Evolutionary conservation across 2,329 filamentous ascomycete genomes (phyloP), one percentile per base, ranked within the genome.

Genomic region (Penicillium sp.): DNA sequence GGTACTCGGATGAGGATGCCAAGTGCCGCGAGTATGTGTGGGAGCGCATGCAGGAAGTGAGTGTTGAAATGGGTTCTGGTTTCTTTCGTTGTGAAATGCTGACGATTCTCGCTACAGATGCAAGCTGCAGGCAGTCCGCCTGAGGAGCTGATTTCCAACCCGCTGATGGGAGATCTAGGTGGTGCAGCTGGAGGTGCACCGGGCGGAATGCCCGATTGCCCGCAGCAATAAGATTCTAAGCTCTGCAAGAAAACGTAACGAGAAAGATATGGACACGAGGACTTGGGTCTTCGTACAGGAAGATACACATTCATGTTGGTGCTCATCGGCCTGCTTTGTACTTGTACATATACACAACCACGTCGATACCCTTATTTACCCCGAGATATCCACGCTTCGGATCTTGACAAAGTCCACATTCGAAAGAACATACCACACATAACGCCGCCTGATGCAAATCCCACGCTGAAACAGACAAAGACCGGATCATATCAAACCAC

Each of bases 11-110:
- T 79, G 86, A 89, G 12, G 94, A 96, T 73, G 79, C 89, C 14
- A 83, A 85, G 48, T 91, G 96, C 77, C 84, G 93, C 63, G 91
- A 96, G 73, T 97, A 92, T 76, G 95, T 99, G 69, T 94, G 97
- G 65, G 93, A 97, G 71, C 89, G 89, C 74, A 99, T 99, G 95
- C 94, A 98, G 76, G 94, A 94, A 88, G 94, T 96, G 77, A 74
- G 84, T 73, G 35, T 35, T 20, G 1, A 35, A 25, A 39, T 15
- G 11, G 7, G 56, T 4, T 15, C 45, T 49, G 48, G 34, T 31
- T 54, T 15, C 25, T 43, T 60, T 38, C 35, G 50, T n/a, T n/a
- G 17, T 25, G 12, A 43, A 14, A 12, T 35, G 14, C 47, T 57
- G 54, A 57, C 71, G 31, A 67, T 63, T 38, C 35, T 54, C 56